Evolutionary conservation across 176 grass and related monocot genomes (phyloP).

Genomic region (Pontederia crassipes): DNA sequence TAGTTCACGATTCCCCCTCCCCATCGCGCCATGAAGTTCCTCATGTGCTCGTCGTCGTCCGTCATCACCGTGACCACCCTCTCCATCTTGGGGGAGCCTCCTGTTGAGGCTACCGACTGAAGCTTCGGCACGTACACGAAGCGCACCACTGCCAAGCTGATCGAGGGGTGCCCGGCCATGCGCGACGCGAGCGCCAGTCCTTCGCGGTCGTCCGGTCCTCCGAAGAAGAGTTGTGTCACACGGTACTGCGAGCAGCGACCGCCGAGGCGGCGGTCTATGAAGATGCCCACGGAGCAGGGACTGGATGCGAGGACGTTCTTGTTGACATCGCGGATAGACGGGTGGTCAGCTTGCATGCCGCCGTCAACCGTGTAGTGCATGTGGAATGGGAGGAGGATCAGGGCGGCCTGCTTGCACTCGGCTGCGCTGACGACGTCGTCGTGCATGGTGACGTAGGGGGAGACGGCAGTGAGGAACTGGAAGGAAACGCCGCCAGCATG

Average conservation of each 20-base stretch:
- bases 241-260: conserved; percentile 8
- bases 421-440: conserved; percentile 51
- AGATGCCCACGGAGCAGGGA: conserved; percentile 55
- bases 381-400: conserved; percentile 80
- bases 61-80: conserved; percentile 20
- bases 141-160: conserved; percentile 36
- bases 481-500: conserved; percentile 21
- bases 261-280: conserved; percentile 60
- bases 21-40: conserved; percentile 29
- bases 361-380: conserved; percentile 65
- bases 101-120: neutral
- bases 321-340: conserved; percentile 39
- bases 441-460: conserved; percentile 50
- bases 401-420: conserved; percentile 44
- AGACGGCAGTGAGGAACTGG: conserved; percentile 39
- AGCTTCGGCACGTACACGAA: conserved; percentile 19
- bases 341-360: conserved; percentile 34
- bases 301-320: conserved; percentile 27
- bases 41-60: conserved; percentile 37
- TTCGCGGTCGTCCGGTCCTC: conserved; percentile 65
- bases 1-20: conserved; percentile 27
- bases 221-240: conserved; percentile 59
- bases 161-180: conserved; percentile 42
- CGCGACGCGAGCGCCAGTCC: conserved; percentile 39
- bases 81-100: neutral